These are phyloP conservation scores for Fragaria iinumae DNA, from an alignment of 306 rosid species.

Conservation along the genomic window DNA sequence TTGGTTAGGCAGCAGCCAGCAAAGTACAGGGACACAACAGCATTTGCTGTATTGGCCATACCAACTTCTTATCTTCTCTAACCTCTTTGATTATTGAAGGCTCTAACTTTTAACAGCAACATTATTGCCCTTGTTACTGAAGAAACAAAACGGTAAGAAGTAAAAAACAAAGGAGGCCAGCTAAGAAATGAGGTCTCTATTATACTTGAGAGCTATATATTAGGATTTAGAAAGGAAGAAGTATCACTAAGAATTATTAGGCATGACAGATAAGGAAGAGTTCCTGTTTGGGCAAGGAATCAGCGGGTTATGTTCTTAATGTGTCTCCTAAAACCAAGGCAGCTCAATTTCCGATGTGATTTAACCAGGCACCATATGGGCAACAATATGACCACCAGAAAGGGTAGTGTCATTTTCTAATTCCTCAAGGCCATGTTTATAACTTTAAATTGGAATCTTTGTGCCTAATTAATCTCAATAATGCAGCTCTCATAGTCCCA, in stretches of 20 bases:
- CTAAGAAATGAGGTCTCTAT: background rate
- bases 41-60: slow-evolving; percentile 5
- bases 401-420: slow-evolving; percentile 44
- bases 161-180: background rate
- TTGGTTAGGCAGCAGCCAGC: slow-evolving; percentile 1
- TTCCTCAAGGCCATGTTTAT: slow-evolving; percentile 15
- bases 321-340: slow-evolving; percentile 49
- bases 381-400: slow-evolving; percentile 63
- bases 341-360: slow-evolving; percentile 45
- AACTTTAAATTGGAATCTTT: slow-evolving; percentile 11
- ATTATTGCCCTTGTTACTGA: background rate
- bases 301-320: slow-evolving; percentile 33
- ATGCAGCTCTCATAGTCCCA: slow-evolving; percentile 36
- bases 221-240: background rate
- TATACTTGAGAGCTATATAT: background rate
- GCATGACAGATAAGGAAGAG: slow-evolving; percentile 18
- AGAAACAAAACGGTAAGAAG: background rate
- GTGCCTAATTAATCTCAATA: slow-evolving; percentile 52
- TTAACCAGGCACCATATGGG: slow-evolving; percentile 43
- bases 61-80: background rate
- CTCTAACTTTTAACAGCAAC: background rate
- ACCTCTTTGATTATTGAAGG: background rate
- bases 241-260: background rate
- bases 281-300: slow-evolving; percentile 35
- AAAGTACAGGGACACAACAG: slow-evolving; percentile 9